These are phyloP conservation scores for Didymella pomorum DNA, from an alignment of 2,329 filamentous ascomycete species.

Conservation along the genomic window DNA sequence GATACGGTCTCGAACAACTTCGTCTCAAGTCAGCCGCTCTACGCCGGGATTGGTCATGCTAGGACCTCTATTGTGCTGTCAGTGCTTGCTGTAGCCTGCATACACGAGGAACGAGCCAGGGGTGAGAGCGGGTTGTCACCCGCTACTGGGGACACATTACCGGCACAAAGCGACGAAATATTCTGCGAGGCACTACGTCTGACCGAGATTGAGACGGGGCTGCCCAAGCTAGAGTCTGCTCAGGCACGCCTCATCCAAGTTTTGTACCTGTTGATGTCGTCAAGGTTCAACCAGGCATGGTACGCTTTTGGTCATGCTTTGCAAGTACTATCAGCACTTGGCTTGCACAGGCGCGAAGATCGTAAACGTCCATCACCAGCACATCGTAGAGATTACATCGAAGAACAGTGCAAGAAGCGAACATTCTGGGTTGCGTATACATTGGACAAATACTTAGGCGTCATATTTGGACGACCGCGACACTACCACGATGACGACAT, in stretches of 20 bases:
- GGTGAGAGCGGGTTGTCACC: constrained; percentile 33
- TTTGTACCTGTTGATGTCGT: constrained; percentile 64
- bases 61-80: constrained; percentile 51
- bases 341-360: constrained; percentile 51
- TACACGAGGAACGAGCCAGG: constrained; percentile 55
- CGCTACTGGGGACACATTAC: constrained; percentile 35
- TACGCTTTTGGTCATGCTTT: constrained; percentile 65
- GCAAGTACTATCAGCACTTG: constrained; percentile 59
- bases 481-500: constrained; percentile 69
- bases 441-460: constrained; percentile 67
- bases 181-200: constrained; percentile 52
- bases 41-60: constrained; percentile 53
- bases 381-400: constrained; percentile 52
- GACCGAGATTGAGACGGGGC: constrained; percentile 58
- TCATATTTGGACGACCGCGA: constrained; percentile 66
- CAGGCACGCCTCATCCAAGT: constrained; percentile 65
- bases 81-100: constrained; percentile 57
- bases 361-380: constrained; percentile 33
- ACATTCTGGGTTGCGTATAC: constrained; percentile 70
- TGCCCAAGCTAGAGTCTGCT: constrained; percentile 62
- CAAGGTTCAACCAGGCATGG: constrained; percentile 67
- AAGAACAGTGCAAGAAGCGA: constrained; percentile 62
- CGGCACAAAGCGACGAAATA: constrained; percentile 50
- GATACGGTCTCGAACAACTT: constrained; percentile 27
- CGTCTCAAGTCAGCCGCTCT: constrained; percentile 40